phyloP scores from a whole-genome alignment of 2,329 filamentous ascomycete genomes.

The Cryoendolithus antarcticus region DNA sequence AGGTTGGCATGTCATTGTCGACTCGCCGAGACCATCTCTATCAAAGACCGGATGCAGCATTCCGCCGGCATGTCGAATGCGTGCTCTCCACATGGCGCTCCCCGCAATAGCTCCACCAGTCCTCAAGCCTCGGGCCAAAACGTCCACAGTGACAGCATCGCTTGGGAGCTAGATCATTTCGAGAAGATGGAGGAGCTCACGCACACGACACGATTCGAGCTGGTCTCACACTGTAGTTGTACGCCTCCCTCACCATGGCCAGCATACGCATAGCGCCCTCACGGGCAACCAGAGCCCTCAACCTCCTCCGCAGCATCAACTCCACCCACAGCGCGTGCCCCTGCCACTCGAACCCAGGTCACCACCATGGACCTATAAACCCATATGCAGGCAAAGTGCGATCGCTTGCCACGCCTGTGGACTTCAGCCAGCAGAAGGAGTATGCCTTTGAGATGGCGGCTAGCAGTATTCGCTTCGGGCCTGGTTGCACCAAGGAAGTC shows the following conservation, averaged over 20 bases:
- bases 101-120: no score
- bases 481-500: conserved; percentile 85
- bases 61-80: no score
- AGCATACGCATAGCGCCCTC: conserved; percentile 31
- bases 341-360: conserved; percentile 78
- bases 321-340: conserved; percentile 72
- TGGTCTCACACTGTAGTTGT: no score
- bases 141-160: no score
- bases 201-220: no score
- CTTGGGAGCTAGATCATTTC: no score
- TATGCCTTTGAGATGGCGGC: conserved; percentile 99
- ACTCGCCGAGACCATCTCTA: no score
- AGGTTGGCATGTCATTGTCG: no score
- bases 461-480: conserved; percentile 85
- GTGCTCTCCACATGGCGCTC: no score
- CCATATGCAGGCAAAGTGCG: conserved; percentile 41
- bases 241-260: conserved; percentile 16
- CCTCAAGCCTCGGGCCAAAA: no score
- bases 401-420: conserved; percentile 61
- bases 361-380: conserved; percentile 49
- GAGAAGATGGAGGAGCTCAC: no score
- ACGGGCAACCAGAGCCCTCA: conserved; percentile 49
- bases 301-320: conserved; percentile 77
- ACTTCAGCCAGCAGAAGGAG: conserved; percentile 65
- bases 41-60: no score